These are phyloP conservation scores for Ceratobasidium sp. DNA, from an alignment of 1,284 basidiomycete species.

Conservation along the genomic window DNA sequence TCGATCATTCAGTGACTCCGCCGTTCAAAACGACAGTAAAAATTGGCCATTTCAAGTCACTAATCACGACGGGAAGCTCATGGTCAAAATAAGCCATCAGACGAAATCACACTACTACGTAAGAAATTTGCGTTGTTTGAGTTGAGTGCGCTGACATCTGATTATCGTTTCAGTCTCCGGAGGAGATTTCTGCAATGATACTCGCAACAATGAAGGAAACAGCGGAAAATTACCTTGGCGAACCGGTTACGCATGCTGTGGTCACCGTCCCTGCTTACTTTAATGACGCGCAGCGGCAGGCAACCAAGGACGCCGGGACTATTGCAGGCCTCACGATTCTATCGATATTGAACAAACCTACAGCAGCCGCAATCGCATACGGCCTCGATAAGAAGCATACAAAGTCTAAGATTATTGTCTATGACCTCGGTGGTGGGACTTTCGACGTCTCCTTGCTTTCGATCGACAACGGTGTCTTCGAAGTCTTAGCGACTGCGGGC, in stretches of 20 bases:
- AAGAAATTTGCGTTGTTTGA: conserved; percentile 43
- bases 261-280: no score
- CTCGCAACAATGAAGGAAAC: conserved; percentile 72
- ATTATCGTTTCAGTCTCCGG: conserved; percentile 64
- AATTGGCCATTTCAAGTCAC: conserved; percentile 64
- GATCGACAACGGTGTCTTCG: conserved; percentile 70
- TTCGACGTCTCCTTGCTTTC: conserved; percentile 72
- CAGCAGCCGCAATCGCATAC: conserved; percentile 68
- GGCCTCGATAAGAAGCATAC: conserved; percentile 66
- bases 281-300: conserved; percentile 72
- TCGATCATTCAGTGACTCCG: conserved; percentile 58
- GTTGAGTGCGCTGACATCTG: conserved; percentile 62
- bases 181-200: conserved; percentile 63
- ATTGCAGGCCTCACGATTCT: conserved; percentile 67
- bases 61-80: conserved; percentile 66
- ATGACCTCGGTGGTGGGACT: conserved; percentile 68
- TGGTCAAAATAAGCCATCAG: conserved; percentile 69
- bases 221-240: conserved; percentile 70
- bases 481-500: conserved; percentile 70
- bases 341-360: conserved; percentile 68
- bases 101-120: conserved; percentile 66
- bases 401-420: conserved; percentile 70
- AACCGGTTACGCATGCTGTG: conserved; percentile 71
- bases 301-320: conserved; percentile 71
- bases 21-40: conserved; percentile 61